These are phyloP conservation scores for Salisapilia sapeloensis DNA, from an alignment of 352 stramenopile genomes.

Conservation along the genomic window DNA sequence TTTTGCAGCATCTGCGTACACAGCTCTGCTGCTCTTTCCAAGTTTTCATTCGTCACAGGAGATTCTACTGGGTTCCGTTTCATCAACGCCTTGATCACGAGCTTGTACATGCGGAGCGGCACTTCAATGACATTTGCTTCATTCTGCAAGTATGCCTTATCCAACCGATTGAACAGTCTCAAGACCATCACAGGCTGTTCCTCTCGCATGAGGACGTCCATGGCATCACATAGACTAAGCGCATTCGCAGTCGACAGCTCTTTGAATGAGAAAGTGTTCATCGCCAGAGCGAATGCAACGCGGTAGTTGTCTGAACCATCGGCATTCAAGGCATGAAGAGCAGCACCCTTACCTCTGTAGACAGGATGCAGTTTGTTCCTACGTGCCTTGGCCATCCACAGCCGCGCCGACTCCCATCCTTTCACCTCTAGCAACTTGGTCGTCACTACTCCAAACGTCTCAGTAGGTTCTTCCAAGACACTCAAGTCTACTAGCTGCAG, in stretches of 20 bases:
- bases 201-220: conserved; percentile 38
- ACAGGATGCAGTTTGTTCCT: conserved; percentile 26
- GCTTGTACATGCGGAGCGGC: conserved; percentile 56
- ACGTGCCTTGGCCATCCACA: conserved; percentile 39
- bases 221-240: conserved; percentile 46
- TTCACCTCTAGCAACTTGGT: conserved; percentile 58
- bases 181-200: conserved; percentile 24
- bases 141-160: conserved; percentile 3
- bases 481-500: conserved; percentile 25
- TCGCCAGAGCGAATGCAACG: conserved; percentile 52
- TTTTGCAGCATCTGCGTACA: conserved; percentile 50
- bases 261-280: conserved; percentile 54
- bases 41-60: conserved; percentile 8
- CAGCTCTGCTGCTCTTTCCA: conserved; percentile 35
- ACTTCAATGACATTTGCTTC: conserved; percentile 7
- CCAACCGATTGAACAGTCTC: conserved; percentile 38
- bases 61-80: conserved; percentile 13
- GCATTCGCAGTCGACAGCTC: conserved; percentile 42
- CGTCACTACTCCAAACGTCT: conserved; percentile 53
- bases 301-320: conserved; percentile 32
- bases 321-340: conserved; percentile 17
- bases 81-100: conserved; percentile 28
- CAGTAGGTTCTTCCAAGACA: conserved; percentile 27
- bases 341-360: conserved; percentile 46
- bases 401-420: conserved; percentile 23